Evolutionary conservation across 805 yeast genomes (phyloP).

Genomic region (Saccharomycopsis sp.): DNA sequence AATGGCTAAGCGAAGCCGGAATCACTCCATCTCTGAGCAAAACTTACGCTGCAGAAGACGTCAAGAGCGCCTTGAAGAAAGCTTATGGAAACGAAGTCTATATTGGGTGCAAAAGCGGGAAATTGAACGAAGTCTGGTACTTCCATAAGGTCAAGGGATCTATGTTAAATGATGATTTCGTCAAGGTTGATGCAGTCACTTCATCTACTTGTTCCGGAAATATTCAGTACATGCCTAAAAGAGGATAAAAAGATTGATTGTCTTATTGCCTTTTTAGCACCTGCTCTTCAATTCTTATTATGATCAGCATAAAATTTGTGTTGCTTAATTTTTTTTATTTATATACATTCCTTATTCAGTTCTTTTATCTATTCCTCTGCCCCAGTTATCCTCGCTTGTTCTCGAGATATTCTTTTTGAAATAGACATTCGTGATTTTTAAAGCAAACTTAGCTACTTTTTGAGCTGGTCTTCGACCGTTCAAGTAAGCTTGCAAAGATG

Average conservation of each 20-base stretch:
- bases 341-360: too few relatives aligned
- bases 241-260: too few relatives aligned
- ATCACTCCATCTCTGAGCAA: constrained; percentile 55
- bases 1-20: constrained; percentile 59
- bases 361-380: too few relatives aligned
- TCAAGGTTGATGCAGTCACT: constrained; percentile 43
- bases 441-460: not conserved
- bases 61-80: constrained; percentile 43
- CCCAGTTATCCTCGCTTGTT: not conserved
- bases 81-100: constrained; percentile 51
- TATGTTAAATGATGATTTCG: constrained; percentile 54
- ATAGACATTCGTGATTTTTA: not conserved
- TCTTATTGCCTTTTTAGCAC: too few relatives aligned
- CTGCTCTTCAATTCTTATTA: not conserved
- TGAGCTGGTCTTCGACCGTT: not conserved
- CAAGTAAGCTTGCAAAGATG: not conserved
- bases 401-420: not conserved
- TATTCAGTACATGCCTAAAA: constrained; percentile 15
- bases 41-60: constrained; percentile 51
- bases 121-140: constrained; percentile 57
- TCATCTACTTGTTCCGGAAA: constrained; percentile 13
- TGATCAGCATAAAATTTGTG: too few relatives aligned
- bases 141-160: constrained; percentile 72
- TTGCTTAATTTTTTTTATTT: too few relatives aligned
- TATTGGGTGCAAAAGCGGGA: constrained; percentile 48